Evolutionary conservation across 2,329 filamentous ascomycete genomes (phyloP), one percentile per base, ranked within the genome.

Genomic region (Pseudogymnoascus sp.): DNA sequence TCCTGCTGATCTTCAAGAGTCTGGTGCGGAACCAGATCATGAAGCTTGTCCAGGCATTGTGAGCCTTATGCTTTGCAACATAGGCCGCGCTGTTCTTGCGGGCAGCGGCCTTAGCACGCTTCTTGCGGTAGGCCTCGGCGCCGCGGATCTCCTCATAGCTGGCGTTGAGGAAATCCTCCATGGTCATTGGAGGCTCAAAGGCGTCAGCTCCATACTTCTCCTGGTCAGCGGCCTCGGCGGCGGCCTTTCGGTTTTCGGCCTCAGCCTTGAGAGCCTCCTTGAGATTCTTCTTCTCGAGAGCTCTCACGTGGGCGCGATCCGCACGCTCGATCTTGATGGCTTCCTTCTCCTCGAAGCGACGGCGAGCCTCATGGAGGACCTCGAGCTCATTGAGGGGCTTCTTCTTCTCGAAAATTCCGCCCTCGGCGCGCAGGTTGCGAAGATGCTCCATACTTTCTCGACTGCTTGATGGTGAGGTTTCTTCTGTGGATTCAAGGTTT

Each of bases 21-120:
- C 80, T 79, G n/a, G 85, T 88, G 65, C 85, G 78, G 25, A 88
- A 72, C 85, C 85, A 88, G 63, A 88, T 77, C 61, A 88, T 78
- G 69, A 88, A 87, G 21, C 80, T 80, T 6, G 82, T 85, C 85
- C 85, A 88, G 41, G 84, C 80, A 66, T 82, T 79, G 66, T 83
- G 83, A 1, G 85, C 88, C 76, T 82, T 85, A 68, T 79, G 80
- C 77, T 87, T 88, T 8, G 71, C 68, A 16, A 51, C 62, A 57
- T 37, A 61, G 6, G 37, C 43, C 39, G 48, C 36, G 36, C 31
- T 60, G 11, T 14, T 37, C n/a, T 14, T 19, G 37, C 10, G 48
- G 3, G 45, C 19, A 13, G 10, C 37, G 21, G 34, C 60, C 28
- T 64, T 8, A 16, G 34, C 31, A 14, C 6, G 14, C 57, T 54